phyloP scores from a whole-genome alignment of 2,329 filamentous ascomycete genomes.

The Endoconidiophora polonica region DNA sequence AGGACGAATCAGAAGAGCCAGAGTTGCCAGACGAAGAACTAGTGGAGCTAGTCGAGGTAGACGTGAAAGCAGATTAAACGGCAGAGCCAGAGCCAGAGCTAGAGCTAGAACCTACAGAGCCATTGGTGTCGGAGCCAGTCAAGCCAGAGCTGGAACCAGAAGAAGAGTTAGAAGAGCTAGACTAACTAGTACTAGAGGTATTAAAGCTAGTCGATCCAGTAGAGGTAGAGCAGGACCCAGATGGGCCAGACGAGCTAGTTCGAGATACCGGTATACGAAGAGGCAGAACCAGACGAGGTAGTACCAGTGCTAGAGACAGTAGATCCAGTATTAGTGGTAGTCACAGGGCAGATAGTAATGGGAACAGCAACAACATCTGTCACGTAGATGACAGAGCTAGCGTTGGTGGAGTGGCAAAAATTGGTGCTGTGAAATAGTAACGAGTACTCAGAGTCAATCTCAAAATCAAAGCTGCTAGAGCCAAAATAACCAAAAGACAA shows the following conservation, averaged over 20 bases:
- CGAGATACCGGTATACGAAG: not conserved
- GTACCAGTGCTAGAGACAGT: not conserved
- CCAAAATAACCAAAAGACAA: not conserved
- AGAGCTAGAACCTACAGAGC: not conserved
- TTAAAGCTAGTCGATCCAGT: not conserved
- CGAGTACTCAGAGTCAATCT: not conserved
- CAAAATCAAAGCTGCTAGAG: too few species aligned
- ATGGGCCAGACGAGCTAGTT: not conserved
- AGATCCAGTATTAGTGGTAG: not conserved
- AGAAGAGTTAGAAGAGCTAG: not conserved
- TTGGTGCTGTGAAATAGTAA: constrained; percentile 5
- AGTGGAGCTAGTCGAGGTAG: not conserved
- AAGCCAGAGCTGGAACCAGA: not conserved
- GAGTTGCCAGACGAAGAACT: not conserved
- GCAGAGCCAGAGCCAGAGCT: not conserved
- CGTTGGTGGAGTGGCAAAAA: constrained; percentile 13
- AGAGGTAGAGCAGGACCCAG: not conserved
- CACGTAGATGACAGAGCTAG: constrained; percentile 18
- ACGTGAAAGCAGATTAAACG: too few species aligned
- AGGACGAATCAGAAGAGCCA: not conserved
- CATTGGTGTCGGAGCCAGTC: not conserved
- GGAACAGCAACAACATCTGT: constrained; percentile 32
- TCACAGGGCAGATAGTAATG: constrained; percentile 11
- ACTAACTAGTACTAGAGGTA: not conserved
- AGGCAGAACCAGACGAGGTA: not conserved